Percentiles rank a stretch among this genome's conserved stretches.
Conservation (phyloP, 345 rosid genomes). For the Eucalyptus cloeziana region DNA sequence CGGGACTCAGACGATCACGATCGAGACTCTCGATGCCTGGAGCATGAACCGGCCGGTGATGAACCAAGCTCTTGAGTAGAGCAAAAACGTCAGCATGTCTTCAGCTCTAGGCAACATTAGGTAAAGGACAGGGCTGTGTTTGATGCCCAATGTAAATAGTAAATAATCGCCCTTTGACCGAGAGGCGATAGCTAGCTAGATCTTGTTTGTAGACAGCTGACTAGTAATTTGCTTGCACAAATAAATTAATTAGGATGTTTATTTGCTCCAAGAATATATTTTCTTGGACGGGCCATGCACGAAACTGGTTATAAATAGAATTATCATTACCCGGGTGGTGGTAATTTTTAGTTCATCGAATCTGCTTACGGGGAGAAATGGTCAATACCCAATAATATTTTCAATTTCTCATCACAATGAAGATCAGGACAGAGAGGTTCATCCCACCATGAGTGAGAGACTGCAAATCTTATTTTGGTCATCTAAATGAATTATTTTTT, state of each 20-base stretch:
- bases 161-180: not conserved
- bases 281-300: not conserved
- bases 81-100: not conserved
- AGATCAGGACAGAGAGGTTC: not conserved
- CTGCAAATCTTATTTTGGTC: fast-evolving
- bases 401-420: too few relatives aligned
- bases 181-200: not conserved
- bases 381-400: not conserved
- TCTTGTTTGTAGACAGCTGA: not conserved
- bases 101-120: not conserved
- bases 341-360: not conserved
- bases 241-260: not conserved
- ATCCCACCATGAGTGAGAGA: not conserved
- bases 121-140: not conserved
- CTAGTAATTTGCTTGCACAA: not conserved
- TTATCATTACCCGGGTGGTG: not conserved
- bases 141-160: not conserved
- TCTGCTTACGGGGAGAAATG: too few relatives aligned
- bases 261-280: not conserved
- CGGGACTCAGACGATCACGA: constrained; percentile 32
- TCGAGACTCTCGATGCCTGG: constrained; percentile 69
- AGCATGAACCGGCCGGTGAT: constrained; percentile 52
- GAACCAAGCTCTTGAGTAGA: not conserved
- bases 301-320: not conserved
- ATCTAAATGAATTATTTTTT: not conserved